A percentile compares a stretch with the other conserved stretches of the same genome.
Conservation (phyloP, 352 stramenopile species). For the Pythium brassicae region DNA sequence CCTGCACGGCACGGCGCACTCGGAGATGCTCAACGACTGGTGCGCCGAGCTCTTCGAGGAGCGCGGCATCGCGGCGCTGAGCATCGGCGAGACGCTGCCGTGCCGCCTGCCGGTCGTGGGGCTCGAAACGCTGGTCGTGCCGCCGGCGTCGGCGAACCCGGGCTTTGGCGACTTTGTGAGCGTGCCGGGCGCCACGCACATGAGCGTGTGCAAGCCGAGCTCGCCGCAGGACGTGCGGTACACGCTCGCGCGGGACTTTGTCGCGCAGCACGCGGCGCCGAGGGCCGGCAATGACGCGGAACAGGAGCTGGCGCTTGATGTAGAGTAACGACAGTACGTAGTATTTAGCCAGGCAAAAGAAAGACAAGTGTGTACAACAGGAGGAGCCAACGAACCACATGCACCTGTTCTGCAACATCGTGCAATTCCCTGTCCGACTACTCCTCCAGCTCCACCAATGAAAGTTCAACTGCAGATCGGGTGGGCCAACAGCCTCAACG, state of each 20-base stretch:
- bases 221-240: slow-evolving; percentile 58
- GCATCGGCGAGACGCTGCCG: slow-evolving; percentile 58
- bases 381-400: too few relatives aligned
- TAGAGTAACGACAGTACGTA: too few relatives aligned
- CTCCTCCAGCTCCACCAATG: too few relatives aligned
- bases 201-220: slow-evolving; percentile 75
- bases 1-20: slow-evolving; percentile 66
- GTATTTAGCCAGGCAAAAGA: too few relatives aligned
- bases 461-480: too few relatives aligned
- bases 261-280: slow-evolving; percentile 19
- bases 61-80: slow-evolving; percentile 53
- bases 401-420: too few relatives aligned
- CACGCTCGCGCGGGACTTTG: slow-evolving; percentile 58
- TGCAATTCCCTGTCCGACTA: too few relatives aligned
- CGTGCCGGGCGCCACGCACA: slow-evolving; percentile 56
- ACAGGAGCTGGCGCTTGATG: neutral
- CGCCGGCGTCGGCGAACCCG: slow-evolving; percentile 56
- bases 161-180: slow-evolving; percentile 69
- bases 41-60: slow-evolving; percentile 47
- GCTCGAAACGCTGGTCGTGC: slow-evolving; percentile 72
- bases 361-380: too few relatives aligned
- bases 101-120: slow-evolving; percentile 64
- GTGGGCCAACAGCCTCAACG: too few relatives aligned
- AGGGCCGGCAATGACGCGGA: neutral
- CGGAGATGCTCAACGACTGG: slow-evolving; percentile 80